Evolutionary conservation across 805 yeast genomes (phyloP), one percentile per base, ranked within the genome.

Genomic region (Metschnikowia similis): DNA sequence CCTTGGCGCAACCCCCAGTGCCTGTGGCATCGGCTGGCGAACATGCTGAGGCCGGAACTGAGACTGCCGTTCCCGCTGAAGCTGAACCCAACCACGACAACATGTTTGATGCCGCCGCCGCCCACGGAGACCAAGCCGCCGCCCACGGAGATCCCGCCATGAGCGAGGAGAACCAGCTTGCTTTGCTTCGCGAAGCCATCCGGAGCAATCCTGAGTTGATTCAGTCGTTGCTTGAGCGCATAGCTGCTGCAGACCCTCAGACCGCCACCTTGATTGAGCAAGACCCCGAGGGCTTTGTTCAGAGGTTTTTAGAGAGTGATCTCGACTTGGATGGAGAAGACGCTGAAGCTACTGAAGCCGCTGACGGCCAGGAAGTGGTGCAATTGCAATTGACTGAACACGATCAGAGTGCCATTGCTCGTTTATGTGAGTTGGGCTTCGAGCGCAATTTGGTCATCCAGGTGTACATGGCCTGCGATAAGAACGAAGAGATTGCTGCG

Each of bases 391-490:
- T 94, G 50, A 80, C 96, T 7, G 83, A 80, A 49, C 94, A 84
- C 59, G 99, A 94, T 64, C 85, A 87, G 63, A 88, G 78, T 53
- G 96, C 98, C n/a, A 88, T 94, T 56, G 77, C 79, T 55, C 82
- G 99, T 65, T 77, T 94, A 56, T 86, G 96, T 66, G 97, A 87
- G 68, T 77, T 94, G 56, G 99, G 99, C 0, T 94, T 94, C 62
- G 96, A 89, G 57, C 81, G 96, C 58, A 79, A 84, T 58, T 74
- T 86, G 50, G 99, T 88, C 41, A 82, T 90, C 53, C 96, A 91
- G 73, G 96, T 95, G 30, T 94, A 89, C 72, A 84, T 94, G 78
- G 98, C 98, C 38, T 94, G 99, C 70, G 99, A 94, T 63, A 92
- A 90, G 72, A 89, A 94, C 70, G 99, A 94, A 73, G 97, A 92